Evolutionary conservation across 2,329 filamentous ascomycete species (phyloP), one percentile per base, ranked within the genome.

Genomic region (Proliferodiscus dingleyae): DNA sequence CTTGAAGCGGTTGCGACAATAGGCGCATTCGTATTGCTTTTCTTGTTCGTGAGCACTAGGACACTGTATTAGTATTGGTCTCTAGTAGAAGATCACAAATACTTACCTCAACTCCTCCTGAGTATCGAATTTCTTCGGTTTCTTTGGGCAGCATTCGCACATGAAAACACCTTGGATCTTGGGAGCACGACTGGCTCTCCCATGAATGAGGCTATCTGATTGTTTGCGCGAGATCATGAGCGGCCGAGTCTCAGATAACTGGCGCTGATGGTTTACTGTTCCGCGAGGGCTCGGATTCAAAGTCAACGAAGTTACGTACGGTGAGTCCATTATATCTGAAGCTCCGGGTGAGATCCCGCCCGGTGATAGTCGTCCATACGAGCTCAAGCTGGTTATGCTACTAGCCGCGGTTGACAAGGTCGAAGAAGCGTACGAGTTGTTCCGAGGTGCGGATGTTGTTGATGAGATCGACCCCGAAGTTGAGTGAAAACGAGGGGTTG

Each of bases 131-230:
- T 94, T 95, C 68, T 94, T 95, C 1, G 90, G 90, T 68, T 96
- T 96, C 68, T 96, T 96, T 0, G 89, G 90, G 67, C 90, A 97
- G 66, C 91, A 97, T 61, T 95, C 89, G 68, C 90, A 97, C 68
- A 95, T 82, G 59, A 74, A 83, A 24, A 78, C 64, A 16, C 78
- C 78, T 39, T 75, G 71, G 37, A 80, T 67, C 45, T 79, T 77
- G 11, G 70, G 68, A 32, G 71, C 61, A 42, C 70, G 73, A 47
- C 67, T 70, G 39, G 72, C 70, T 41, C 75, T 72, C 22, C 46
- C 41, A 34, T 56, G 49, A 7, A 41, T 60, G 54, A 49, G 62
- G 60, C 38, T 50, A 38, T 70, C 64, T 3, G 77, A 71, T 49
- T 74, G 66, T 53, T 77, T 80, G 49, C 68, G 71, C 37, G 63